These are phyloP conservation scores for Ganoderma resinaceum DNA, from an alignment of 1,284 basidiomycete genomes.

Conservation along the genomic window DNA sequence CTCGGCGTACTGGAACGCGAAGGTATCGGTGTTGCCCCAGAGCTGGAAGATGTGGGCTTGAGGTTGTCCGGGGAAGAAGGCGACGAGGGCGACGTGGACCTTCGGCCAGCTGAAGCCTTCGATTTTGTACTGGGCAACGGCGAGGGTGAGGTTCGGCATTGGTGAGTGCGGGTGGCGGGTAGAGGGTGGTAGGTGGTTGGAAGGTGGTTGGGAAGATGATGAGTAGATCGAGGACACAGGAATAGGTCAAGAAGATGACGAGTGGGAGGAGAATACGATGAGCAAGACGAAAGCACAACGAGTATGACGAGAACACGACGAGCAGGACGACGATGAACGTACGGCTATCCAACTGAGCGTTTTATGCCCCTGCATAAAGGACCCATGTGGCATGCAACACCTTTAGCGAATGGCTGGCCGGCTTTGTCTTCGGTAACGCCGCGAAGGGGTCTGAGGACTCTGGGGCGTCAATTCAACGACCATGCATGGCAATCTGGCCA, in stretches of 20 bases:
- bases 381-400: not conserved
- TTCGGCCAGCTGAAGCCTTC: not conserved
- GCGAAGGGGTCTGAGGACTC: not conserved
- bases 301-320: not conserved
- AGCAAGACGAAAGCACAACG: not conserved
- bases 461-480: not conserved
- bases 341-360: not conserved
- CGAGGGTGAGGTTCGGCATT: not conserved
- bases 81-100: not conserved
- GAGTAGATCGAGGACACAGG: not conserved
- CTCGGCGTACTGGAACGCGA: not conserved
- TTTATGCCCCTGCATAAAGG: not conserved
- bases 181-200: no score
- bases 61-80: not conserved
- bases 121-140: not conserved
- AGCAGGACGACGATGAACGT: not conserved
- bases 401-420: not conserved
- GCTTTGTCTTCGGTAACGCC: not conserved
- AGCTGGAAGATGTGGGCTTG: not conserved
- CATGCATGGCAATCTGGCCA: not conserved
- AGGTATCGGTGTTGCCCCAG: constrained; percentile 3
- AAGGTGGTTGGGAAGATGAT: not conserved
- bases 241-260: not conserved
- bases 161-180: not conserved
- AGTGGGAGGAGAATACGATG: not conserved